Conservation (phyloP, 208 protist genomes). For the Blechomonas ayalai region DNA sequence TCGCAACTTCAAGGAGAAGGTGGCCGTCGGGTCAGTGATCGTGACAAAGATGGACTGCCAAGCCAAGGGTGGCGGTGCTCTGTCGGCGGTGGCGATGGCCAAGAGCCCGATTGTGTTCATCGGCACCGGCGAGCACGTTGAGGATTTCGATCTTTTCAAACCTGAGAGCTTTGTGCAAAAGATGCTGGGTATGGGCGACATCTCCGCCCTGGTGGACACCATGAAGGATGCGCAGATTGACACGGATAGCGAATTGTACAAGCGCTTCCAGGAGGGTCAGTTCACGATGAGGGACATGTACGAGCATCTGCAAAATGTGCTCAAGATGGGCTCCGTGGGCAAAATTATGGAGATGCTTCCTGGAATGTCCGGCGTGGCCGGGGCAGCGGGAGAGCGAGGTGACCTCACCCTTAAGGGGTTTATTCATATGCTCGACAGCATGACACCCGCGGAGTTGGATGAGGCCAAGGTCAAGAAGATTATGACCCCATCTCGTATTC, state of each 20-base stretch:
- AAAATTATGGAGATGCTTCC: conserved; percentile 93
- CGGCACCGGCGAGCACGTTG: conserved; percentile 97
- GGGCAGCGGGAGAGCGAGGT: conserved; percentile 48
- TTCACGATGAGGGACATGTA: conserved; percentile 96
- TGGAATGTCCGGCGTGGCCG: conserved; percentile 74
- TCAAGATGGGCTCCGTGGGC: conserved; percentile 92
- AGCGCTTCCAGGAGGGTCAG: conserved; percentile 86
- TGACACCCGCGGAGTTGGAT: conserved; percentile 92
- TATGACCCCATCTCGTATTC: conserved; percentile 81
- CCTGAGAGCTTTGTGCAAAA: conserved; percentile 85
- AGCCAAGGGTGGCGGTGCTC: conserved; percentile 98
- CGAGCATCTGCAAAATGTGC: conserved; percentile 94
- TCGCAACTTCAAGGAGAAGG: conserved; percentile 84
- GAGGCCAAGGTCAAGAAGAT: conserved; percentile 87
- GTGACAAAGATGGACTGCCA: conserved; percentile 99
- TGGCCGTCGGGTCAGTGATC: conserved; percentile 97
- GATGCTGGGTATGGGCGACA: conserved; percentile 96
- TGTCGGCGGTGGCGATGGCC: conserved; percentile 96
- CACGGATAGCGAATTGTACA: conserved; percentile 81
- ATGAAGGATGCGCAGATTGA: conserved; percentile 90
- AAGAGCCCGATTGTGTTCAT: conserved; percentile 98
- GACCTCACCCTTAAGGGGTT: conserved; percentile 83
- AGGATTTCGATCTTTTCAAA: conserved; percentile 94
- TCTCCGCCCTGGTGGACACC: conserved; percentile 86
- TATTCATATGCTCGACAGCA: conserved; percentile 96